Conservation (phyloP, 108 stramenopile species). For the Aurantiochytrium sp. region DNA sequence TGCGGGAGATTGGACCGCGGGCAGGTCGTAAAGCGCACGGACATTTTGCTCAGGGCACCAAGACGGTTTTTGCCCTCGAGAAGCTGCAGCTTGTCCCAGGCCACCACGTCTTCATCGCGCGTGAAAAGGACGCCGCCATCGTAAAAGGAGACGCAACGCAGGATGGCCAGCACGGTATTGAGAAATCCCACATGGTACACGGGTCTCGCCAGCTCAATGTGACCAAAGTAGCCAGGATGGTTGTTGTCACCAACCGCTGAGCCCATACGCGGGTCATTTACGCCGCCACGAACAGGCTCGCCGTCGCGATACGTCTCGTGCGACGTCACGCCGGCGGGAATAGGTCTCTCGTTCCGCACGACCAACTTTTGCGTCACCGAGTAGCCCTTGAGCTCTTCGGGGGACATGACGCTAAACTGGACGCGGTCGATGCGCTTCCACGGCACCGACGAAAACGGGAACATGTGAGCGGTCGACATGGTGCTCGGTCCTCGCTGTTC, state of each 20-base stretch:
- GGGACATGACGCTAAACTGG: slow-evolving; percentile 92
- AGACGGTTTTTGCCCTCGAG: background rate
- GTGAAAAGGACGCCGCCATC: slow-evolving; percentile 66
- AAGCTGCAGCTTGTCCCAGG: background rate
- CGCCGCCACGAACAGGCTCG: slow-evolving; percentile 89
- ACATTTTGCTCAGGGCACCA: background rate
- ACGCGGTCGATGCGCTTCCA: slow-evolving; percentile 80
- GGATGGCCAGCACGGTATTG: slow-evolving; percentile 69
- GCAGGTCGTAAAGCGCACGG: background rate
- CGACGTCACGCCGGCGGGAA: slow-evolving; percentile 80
- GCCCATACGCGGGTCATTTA: slow-evolving; percentile 93
- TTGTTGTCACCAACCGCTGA: slow-evolving; percentile 59
- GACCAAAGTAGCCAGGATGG: slow-evolving; percentile 96
- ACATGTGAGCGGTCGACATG: slow-evolving; percentile 37
- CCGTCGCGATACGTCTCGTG: slow-evolving; percentile 62
- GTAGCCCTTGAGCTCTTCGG: slow-evolving; percentile 79
- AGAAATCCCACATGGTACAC: slow-evolving; percentile 95
- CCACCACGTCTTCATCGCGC: slow-evolving; percentile 58
- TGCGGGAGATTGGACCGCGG: background rate
- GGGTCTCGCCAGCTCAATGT: slow-evolving; percentile 86
- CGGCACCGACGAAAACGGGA: slow-evolving; percentile 80
- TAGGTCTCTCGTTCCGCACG: background rate
- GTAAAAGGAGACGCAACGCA: slow-evolving; percentile 90
- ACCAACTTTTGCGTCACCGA: slow-evolving; percentile 85
- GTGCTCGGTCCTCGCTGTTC: background rate